A percentile compares a stretch with the other conserved stretches of the same genome.
Conservation (phyloP, 140 eudicot species). For the Anethum foeniculum region DNA sequence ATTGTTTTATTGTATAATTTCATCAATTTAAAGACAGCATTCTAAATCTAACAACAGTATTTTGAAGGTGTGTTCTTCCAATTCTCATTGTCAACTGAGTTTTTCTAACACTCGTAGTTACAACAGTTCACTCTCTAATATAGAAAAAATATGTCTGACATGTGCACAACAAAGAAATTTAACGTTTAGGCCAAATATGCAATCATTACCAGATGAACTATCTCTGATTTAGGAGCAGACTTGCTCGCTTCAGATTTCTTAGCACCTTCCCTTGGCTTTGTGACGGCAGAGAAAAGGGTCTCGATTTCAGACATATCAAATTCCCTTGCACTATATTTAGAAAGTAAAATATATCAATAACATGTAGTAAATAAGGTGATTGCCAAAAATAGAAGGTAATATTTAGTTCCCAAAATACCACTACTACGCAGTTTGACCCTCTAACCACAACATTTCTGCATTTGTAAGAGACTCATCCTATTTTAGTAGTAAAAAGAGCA, state of each 20-base stretch:
- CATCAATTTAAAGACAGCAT: not conserved
- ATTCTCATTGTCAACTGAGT: not conserved
- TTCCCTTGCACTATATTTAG: constrained; percentile 45
- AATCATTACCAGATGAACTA: not conserved
- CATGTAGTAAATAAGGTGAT: constrained; percentile 2
- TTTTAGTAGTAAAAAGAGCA: not conserved
- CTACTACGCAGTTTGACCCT: not conserved
- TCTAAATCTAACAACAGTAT: not conserved
- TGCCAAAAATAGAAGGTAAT: not conserved
- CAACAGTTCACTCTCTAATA: not conserved
- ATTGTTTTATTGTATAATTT: not conserved
- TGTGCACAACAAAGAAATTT: not conserved
- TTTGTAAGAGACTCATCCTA: not conserved
- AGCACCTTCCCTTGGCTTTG: not conserved
- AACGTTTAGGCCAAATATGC: not conserved
- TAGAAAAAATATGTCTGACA: not conserved
- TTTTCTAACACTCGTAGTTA: not conserved
- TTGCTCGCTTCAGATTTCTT: constrained; percentile 3
- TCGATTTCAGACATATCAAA: constrained; percentile 81
- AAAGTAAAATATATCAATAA: constrained; percentile 23
- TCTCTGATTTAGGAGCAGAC: constrained; percentile 9
- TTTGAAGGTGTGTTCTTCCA: not conserved
- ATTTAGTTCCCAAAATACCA: not conserved
- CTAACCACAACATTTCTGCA: not conserved
- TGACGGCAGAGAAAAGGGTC: constrained; percentile 60